A percentile compares a stretch with the other conserved stretches of the same genome.
Evolutionary conservation across 805 yeast species (phyloP).

Genomic region (Blastobotrys americana): DNA sequence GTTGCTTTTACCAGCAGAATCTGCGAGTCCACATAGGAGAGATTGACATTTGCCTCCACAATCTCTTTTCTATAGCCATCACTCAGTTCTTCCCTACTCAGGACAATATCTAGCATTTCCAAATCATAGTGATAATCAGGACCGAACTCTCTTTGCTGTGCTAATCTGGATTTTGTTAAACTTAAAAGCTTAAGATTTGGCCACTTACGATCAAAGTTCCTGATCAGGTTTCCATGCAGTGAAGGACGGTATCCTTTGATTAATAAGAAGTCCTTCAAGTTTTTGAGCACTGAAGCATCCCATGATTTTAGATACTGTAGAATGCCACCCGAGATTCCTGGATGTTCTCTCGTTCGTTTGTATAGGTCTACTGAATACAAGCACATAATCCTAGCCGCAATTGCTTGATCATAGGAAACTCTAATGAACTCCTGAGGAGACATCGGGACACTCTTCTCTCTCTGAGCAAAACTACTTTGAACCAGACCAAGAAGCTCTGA

Average conservation of each 20-base stretch:
- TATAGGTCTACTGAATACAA: conserved; percentile 66
- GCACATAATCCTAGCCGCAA: conserved; percentile 64
- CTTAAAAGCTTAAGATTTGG: conserved; percentile 42
- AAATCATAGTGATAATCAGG: conserved; percentile 50
- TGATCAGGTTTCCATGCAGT: conserved; percentile 40
- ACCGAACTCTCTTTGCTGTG: conserved; percentile 44
- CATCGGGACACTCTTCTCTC: conserved; percentile 2
- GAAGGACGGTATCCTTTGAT: conserved; percentile 42
- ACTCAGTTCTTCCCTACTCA: conserved; percentile 25
- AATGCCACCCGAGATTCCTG: conserved; percentile 39
- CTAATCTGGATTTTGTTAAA: conserved; percentile 33
- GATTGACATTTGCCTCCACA: conserved; percentile 50
- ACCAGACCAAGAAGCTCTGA: conserved; percentile 6
- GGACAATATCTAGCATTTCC: conserved; percentile 53
- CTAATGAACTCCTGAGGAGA: conserved; percentile 15
- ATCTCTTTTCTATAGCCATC: conserved; percentile 43
- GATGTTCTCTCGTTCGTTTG: too few relatives aligned
- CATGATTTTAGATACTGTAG: background rate
- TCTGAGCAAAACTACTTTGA: conserved; percentile 2
- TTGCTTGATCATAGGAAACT: conserved; percentile 15
- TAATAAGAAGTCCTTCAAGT: conserved; percentile 33
- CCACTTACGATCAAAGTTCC: conserved; percentile 44
- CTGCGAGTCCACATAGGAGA: conserved; percentile 61
- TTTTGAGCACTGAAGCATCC: conserved; percentile 9
- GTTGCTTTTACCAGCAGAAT: conserved; percentile 63